A percentile compares a stretch with the other conserved stretches of the same genome.
Evolutionary conservation across 345 rosid species (phyloP).

Genomic region (Lepidium africanum): DNA sequence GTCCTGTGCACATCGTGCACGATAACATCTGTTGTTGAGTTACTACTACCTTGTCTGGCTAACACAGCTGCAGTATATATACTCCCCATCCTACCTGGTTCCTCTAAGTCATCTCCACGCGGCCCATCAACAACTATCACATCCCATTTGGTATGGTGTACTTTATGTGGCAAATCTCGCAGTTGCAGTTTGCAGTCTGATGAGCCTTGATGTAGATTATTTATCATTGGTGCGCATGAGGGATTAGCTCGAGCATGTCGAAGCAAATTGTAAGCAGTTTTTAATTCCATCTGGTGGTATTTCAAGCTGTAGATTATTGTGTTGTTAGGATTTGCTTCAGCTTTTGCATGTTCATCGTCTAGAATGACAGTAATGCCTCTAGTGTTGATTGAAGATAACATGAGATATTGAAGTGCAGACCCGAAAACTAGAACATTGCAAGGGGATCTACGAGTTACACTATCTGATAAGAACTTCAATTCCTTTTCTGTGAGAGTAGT

Average conservation of each 20-base stretch:
- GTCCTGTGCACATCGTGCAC: conserved; percentile 76
- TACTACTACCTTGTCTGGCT: conserved; percentile 45
- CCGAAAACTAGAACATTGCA: conserved; percentile 87
- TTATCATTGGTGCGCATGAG: conserved; percentile 39
- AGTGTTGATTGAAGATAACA: conserved; percentile 49
- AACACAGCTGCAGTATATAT: conserved; percentile 65
- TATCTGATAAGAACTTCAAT: conserved; percentile 42
- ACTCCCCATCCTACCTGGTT: conserved; percentile 75
- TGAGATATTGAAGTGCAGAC: conserved; percentile 43
- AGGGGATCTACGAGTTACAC: conserved; percentile 45
- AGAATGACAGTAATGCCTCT: conserved; percentile 59
- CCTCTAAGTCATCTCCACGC: conserved; percentile 48
- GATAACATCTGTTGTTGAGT: conserved; percentile 51
- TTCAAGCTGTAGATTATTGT: conserved; percentile 49
- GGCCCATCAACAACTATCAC: conserved; percentile 82
- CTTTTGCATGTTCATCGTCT: conserved; percentile 45
- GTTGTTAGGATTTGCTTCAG: conserved; percentile 28
- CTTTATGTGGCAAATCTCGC: conserved; percentile 48
- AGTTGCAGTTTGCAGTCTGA: conserved; percentile 51
- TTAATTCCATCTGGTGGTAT: conserved; percentile 40
- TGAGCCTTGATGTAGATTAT: conserved; percentile 24
- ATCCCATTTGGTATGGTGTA: conserved; percentile 60
- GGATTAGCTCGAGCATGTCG: conserved; percentile 56
- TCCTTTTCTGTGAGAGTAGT: conserved; percentile 53
- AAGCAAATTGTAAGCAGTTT: conserved; percentile 62